Percentiles rank a stretch among this genome's conserved stretches.
Evolutionary conservation across 2,329 filamentous ascomycete genomes (phyloP).

Genomic region (Bipolaris cookei): DNA sequence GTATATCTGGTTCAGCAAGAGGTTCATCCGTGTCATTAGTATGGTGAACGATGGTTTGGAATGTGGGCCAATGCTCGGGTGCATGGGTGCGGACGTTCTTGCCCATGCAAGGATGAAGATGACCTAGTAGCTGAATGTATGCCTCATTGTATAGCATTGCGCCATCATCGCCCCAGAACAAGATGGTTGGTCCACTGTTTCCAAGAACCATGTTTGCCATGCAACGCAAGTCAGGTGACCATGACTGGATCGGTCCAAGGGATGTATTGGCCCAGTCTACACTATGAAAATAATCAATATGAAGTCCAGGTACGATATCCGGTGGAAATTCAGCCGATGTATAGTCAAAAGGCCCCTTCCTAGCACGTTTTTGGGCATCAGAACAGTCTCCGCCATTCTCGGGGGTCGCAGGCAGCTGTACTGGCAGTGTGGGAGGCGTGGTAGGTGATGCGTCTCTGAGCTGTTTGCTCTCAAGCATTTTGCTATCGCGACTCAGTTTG

Average conservation of each 20-base stretch:
- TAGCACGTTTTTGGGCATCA: too few relatives aligned
- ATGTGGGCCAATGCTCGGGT: constrained; percentile 66
- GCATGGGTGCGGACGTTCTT: constrained; percentile 66
- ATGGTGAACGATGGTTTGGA: constrained; percentile 31
- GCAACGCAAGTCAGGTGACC: constrained; percentile 71
- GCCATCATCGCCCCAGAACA: constrained; percentile 58
- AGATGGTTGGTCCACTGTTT: constrained; percentile 60
- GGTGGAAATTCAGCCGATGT: constrained; percentile 18
- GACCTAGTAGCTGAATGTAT: constrained; percentile 40
- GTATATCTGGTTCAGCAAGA: constrained; percentile 66
- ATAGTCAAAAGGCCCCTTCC: constrained; percentile 22
- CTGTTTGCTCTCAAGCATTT: constrained; percentile 54
- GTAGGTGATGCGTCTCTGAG: constrained; percentile 46
- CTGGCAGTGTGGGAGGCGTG: constrained; percentile 33
- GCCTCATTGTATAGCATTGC: constrained; percentile 50
- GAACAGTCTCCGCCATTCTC: not conserved
- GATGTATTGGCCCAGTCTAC: constrained; percentile 74
- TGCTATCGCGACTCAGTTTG: constrained; percentile 20
- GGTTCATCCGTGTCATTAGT: constrained; percentile 32
- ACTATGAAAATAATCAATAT: constrained; percentile 72
- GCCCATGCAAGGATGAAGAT: constrained; percentile 64
- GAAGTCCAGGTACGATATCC: constrained; percentile 37
- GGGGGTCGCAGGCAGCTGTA: not conserved
- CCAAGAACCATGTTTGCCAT: constrained; percentile 79
- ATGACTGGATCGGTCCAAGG: constrained; percentile 73